A percentile compares a stretch with the other conserved stretches of the same genome.
Conservation (phyloP, 305 asterid genomes). For the Fraxinus nigra region DNA sequence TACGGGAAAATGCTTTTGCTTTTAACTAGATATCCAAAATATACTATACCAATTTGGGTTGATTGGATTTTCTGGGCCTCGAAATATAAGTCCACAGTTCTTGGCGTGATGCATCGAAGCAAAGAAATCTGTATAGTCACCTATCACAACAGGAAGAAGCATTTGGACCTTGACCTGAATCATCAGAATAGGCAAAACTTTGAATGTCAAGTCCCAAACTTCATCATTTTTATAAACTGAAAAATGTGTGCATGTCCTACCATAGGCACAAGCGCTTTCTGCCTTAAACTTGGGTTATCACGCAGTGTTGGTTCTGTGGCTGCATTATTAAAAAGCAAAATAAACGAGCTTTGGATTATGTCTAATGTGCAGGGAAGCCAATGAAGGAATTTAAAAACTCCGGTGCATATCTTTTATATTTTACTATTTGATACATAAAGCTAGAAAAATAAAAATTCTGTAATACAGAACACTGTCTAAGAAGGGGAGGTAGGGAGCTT, state of each 20-base stretch:
- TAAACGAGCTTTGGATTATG: background rate
- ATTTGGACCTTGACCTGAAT: conserved; percentile 70
- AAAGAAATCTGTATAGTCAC: conserved; percentile 96
- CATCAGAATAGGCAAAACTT: conserved; percentile 24
- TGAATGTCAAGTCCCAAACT: conserved; percentile 8
- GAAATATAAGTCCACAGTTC: conserved; percentile 86
- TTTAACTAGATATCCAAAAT: background rate
- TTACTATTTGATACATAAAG: background rate
- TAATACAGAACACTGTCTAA: background rate
- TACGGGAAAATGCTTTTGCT: conserved; percentile 4
- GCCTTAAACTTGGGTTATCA: conserved; percentile 61
- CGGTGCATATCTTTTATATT: background rate
- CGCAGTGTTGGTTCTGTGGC: conserved; percentile 74
- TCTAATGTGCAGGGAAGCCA: background rate
- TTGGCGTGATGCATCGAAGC: conserved; percentile 87
- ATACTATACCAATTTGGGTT: conserved; percentile 70
- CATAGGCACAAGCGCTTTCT: conserved; percentile 74
- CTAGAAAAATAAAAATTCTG: background rate
- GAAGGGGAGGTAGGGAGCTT: conserved; percentile 19
- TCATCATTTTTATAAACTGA: conserved; percentile 9
- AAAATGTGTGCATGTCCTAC: conserved; percentile 36
- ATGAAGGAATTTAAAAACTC: conserved; percentile 8
- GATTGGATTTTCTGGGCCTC: conserved; percentile 78
- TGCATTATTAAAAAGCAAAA: conserved; percentile 39
- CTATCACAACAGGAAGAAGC: conserved; percentile 87